These are phyloP conservation scores for Amanita rubescens DNA, from an alignment of 768 basidiomycete genomes.

Conservation along the genomic window DNA sequence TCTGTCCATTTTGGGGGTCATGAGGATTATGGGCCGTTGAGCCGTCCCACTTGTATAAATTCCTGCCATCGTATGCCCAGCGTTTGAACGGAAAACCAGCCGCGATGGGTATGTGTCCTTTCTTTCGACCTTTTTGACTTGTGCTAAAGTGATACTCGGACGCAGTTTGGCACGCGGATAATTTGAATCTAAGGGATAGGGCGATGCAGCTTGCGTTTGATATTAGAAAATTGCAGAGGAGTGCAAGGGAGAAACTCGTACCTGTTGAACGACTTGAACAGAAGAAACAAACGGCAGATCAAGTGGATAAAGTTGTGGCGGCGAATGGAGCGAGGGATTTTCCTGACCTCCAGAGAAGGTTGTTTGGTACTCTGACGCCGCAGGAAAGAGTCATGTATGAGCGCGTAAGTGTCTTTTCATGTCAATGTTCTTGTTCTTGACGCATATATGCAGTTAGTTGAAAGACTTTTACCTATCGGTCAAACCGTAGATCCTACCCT, in stretches of 20 bases:
- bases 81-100: neutral
- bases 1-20: neutral
- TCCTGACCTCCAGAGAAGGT: neutral
- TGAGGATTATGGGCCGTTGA: neutral
- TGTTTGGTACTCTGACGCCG: neutral
- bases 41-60: neutral
- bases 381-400: slow-evolving; percentile 1
- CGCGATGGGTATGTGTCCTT: slow-evolving; percentile 1
- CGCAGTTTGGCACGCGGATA: slow-evolving; percentile 1
- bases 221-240: neutral
- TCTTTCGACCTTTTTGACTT: neutral
- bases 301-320: neutral
- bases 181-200: neutral
- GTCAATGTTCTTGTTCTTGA: neutral
- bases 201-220: slow-evolving; percentile 5
- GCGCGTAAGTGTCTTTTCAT: neutral
- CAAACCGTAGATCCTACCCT: neutral
- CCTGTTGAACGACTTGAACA: slow-evolving; percentile 3
- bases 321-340: neutral
- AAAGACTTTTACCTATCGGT: neutral
- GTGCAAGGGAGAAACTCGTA: slow-evolving; percentile 1
- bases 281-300: neutral
- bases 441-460: neutral
- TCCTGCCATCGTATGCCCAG: neutral
- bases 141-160: neutral